Evolutionary conservation across 305 asterid genomes (phyloP).

Genomic region (Nicotiana rustica): DNA sequence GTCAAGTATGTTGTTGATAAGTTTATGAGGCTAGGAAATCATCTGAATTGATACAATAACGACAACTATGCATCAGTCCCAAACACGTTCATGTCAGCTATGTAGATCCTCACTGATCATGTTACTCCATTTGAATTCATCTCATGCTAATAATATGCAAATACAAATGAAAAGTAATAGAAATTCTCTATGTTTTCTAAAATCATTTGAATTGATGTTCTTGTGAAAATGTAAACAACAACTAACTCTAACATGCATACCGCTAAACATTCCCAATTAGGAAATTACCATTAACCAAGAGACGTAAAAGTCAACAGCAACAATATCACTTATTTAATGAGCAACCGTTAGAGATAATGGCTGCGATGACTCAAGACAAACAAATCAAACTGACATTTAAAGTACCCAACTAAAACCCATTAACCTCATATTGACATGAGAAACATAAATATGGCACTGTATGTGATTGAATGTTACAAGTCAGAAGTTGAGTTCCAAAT

Average conservation of each 20-base stretch:
- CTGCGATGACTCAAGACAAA: background rate
- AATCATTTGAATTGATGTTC: too few species aligned
- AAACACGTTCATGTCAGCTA: too few species aligned
- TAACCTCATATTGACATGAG: background rate
- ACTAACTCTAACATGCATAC: conserved; percentile 25
- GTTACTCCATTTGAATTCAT: too few species aligned
- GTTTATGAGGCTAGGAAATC: conserved; percentile 24
- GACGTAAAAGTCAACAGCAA: background rate
- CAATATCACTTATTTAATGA: background rate
- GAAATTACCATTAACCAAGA: conserved; percentile 14
- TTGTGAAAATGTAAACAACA: too few species aligned
- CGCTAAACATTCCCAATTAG: conserved; percentile 1
- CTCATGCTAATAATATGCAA: too few species aligned
- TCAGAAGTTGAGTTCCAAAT: background rate
- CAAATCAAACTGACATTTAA: conserved; percentile 5
- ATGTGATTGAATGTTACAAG: background rate
- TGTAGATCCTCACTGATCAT: too few species aligned
- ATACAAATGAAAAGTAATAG: too few species aligned
- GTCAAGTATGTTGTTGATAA: background rate
- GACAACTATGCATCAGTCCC: too few species aligned
- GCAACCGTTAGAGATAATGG: background rate
- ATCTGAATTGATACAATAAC: background rate
- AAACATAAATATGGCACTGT: conserved; percentile 5
- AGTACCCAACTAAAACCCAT: background rate
- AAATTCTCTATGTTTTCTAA: too few species aligned